Base-by-base conservation (phyloP, 768 basidiomycete species). In the Astraeus odoratus region DNA sequence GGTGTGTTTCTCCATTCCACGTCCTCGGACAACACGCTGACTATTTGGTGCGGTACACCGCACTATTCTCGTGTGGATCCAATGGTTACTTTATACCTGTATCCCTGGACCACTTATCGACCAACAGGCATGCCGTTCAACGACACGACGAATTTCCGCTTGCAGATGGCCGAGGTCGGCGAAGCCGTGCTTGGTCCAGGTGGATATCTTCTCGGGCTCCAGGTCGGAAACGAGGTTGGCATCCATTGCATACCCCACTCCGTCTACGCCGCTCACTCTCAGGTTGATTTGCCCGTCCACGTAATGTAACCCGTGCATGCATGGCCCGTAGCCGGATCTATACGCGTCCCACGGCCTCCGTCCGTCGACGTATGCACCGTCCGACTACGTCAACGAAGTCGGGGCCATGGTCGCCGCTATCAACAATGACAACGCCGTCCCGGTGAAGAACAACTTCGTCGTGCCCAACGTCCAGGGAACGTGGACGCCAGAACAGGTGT, bases 201-300 rank as follows among this genome's bases (percentile, higher is more conserved):
- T 26, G 55, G 60, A 23, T 61, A 66, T 44, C 58, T 78, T 20
- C 49, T 71, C n/a, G 76, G 73, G 6, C 51, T 75, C 27, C 74
- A 74, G 48, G 57, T 74, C 9, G 75, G 72, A 5, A 88, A 90
- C 60, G 85, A 88, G 46, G 50, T 51, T 22, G 15, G 42, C 24
- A 20, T 24, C n/a, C n/a, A 25, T 26, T 19, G 7, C 39, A 12
- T 16, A 36, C 5, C 3, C 9, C 12, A 18, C 19, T 16, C 12
- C 16, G 20, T 4, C 4, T 16, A 16, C 19, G 3, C 9, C 2
- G 18, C 20, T 18, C 5, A 36, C 16, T 18, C 19, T 8, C n/a
- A 13, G 16, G 35, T 9, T 18, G n/a, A 8, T 36, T n/a, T n/a
- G n/a, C n/a, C n/a, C n/a, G n/a, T n/a, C n/a, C n/a, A n/a, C n/a